A percentile compares a stretch with the other conserved stretches of the same genome.
phyloP scores from a whole-genome alignment of 192 early-diverging fungal species.

The Cladochytrium replicatum region DNA sequence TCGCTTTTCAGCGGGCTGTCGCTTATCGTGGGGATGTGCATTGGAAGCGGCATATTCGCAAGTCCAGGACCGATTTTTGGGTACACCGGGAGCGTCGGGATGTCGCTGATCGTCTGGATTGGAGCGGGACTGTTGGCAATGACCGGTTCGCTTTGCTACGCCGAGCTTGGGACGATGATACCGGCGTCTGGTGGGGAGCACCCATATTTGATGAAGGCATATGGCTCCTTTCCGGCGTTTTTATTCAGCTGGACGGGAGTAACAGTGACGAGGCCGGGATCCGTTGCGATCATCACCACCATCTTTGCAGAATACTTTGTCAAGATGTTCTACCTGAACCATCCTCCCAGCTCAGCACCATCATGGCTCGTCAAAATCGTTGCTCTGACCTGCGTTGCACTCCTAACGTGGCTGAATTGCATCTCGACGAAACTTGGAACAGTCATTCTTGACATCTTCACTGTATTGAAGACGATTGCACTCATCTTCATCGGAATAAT shows the following conservation, averaged over 20 bases:
- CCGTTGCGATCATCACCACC: constrained; percentile 64
- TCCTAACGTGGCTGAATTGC: constrained; percentile 30
- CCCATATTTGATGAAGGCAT: constrained; percentile 71
- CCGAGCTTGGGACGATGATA: constrained; percentile 81
- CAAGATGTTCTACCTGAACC: constrained; percentile 36
- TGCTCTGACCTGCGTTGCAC: constrained; percentile 28
- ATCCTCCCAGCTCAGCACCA: constrained; percentile 10
- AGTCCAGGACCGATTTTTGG: constrained; percentile 43
- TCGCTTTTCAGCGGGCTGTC: constrained; percentile 24
- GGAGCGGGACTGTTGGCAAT: constrained; percentile 44
- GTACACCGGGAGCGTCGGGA: constrained; percentile 21
- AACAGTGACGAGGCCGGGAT: constrained; percentile 51
- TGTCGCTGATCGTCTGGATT: constrained; percentile 25
- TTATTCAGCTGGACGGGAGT: constrained; percentile 64
- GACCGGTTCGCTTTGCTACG: constrained; percentile 76
- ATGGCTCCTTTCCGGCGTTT: constrained; percentile 61
- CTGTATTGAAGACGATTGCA: constrained; percentile 28
- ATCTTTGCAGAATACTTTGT: constrained; percentile 70
- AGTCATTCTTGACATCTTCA: constrained; percentile 33
- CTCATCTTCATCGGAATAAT: constrained; percentile 26
- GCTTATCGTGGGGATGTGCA: constrained; percentile 28
- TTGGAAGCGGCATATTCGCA: constrained; percentile 59
- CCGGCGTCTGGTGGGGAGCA: constrained; percentile 81
- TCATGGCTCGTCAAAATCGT: constrained; percentile 30
- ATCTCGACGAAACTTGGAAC: constrained; percentile 23